phyloP scores from a whole-genome alignment of 345 rosid genomes.

The Eucalyptus curtisii region DNA sequence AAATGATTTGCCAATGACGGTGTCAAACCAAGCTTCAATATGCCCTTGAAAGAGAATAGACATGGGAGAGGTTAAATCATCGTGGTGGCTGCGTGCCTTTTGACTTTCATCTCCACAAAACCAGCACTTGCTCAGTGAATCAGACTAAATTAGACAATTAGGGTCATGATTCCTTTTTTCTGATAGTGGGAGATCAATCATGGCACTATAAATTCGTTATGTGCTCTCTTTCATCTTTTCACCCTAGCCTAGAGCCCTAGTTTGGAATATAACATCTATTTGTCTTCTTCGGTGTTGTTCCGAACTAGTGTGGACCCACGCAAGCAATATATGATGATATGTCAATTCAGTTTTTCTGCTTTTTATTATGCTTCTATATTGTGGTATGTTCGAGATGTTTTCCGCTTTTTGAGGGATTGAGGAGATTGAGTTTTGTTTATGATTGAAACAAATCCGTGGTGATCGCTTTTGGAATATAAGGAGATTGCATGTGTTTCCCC shows the following conservation, averaged over 20 bases:
- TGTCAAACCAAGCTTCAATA: not conserved
- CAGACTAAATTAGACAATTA: not conserved
- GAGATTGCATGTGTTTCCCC: not conserved
- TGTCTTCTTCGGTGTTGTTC: not conserved
- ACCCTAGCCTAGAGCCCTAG: not conserved
- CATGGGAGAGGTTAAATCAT: not conserved
- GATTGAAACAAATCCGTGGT: not conserved
- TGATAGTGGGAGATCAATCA: not conserved
- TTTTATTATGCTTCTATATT: not conserved
- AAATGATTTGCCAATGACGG: not conserved
- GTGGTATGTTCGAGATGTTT: not conserved
- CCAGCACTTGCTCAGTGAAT: not conserved
- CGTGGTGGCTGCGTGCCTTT: not conserved
- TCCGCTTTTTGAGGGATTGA: not conserved
- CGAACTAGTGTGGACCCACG: not conserved
- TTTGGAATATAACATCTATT: not conserved
- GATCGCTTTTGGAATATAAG: not conserved
- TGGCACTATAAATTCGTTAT: not conserved
- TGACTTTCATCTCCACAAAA: not conserved
- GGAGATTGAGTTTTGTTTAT: not conserved
- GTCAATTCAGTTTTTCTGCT: not conserved
- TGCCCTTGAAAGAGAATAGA: not conserved
- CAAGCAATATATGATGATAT: not conserved
- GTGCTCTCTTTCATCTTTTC: not conserved
- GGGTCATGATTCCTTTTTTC: not conserved